Evolutionary conservation across 345 rosid species (phyloP).

Genomic region (Diplotaxis tenuifolia): DNA sequence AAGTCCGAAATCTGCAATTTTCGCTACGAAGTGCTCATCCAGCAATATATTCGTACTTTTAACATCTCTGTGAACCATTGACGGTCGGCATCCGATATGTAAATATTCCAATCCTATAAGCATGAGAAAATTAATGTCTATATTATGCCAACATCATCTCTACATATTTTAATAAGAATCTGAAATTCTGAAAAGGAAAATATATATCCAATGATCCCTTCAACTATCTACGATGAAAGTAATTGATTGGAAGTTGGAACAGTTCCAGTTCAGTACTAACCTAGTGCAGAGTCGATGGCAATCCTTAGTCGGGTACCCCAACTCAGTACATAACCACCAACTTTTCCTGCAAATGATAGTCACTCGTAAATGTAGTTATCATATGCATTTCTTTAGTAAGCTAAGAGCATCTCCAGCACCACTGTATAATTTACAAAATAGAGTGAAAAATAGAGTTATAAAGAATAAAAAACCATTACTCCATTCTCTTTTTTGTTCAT

Average conservation of each 20-base stretch:
- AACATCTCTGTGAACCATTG: slow-evolving; percentile 19
- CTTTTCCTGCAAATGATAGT: background rate
- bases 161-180: background rate
- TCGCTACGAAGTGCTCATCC: slow-evolving; percentile 37
- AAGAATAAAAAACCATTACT: no score
- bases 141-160: background rate
- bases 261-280: background rate
- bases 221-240: background rate
- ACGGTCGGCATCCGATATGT: slow-evolving; percentile 6
- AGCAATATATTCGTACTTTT: slow-evolving; percentile 26
- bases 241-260: background rate
- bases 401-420: no score
- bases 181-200: no score
- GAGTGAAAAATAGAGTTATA: no score
- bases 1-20: slow-evolving; percentile 32
- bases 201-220: background rate
- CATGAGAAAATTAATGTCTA: no score
- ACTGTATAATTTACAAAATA: no score
- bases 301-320: slow-evolving; percentile 44
- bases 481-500: no score
- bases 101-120: slow-evolving; percentile 12
- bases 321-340: background rate
- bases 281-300: slow-evolving; percentile 34
- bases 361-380: no score
- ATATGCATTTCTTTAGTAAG: no score